Percentiles rank a stretch among this genome's conserved stretches.
Conservation (phyloP, 495 filamentous ascomycete species). For the Neurospora africana region DNA sequence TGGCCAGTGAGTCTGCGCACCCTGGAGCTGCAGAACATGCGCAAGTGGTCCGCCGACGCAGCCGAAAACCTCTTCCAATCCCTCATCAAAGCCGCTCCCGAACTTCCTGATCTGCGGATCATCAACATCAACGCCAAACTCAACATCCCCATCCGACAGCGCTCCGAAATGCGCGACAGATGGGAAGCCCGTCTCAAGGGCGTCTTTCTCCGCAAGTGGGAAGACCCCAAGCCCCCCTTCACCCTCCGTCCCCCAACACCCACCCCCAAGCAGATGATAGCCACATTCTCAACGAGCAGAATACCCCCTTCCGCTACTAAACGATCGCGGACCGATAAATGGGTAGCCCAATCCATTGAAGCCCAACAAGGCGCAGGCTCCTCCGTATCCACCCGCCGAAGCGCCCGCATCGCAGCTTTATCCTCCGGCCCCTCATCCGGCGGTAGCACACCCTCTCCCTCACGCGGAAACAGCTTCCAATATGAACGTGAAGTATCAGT, state of each 20-base stretch:
- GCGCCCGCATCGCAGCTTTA: conserved; percentile 13
- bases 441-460: not conserved
- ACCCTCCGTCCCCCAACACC: conserved; percentile 12
- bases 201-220: conserved; percentile 50
- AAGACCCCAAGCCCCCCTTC: conserved; percentile 36
- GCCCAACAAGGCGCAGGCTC: not conserved
- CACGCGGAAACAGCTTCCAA: not conserved
- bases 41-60: conserved; percentile 51
- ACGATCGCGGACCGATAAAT: not conserved
- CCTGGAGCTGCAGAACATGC: conserved; percentile 64
- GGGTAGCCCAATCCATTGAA: not conserved
- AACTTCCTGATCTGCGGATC: conserved; percentile 51
- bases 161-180: conserved; percentile 58
- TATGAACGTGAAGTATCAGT: not conserved
- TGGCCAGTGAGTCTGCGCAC: conserved; percentile 63
- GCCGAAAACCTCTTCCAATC: conserved; percentile 69
- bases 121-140: conserved; percentile 63
- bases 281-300: not conserved
- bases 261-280: conserved; percentile 1
- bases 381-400: conserved; percentile 12
- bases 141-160: conserved; percentile 65
- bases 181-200: conserved; percentile 55
- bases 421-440: conserved; percentile 10
- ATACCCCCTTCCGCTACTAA: not conserved
- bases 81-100: conserved; percentile 54